Base-by-base conservation (phyloP, 2,329 filamentous ascomycete genomes). In the Aspergillus aculeatinus region DNA sequence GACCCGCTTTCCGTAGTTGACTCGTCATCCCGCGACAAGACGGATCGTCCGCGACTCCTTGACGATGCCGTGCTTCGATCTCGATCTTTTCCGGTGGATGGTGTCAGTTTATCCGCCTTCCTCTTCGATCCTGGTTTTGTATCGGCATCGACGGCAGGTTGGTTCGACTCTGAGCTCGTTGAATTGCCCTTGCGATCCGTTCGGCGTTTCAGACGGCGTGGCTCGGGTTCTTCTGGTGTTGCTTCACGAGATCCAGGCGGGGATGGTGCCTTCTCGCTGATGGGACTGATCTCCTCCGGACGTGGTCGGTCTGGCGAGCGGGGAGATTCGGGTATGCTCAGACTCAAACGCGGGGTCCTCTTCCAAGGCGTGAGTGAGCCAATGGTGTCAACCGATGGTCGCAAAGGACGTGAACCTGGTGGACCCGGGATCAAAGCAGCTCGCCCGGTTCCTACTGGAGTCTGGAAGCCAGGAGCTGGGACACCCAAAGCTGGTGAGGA, bases 351-450 rank as follows among this genome's bases (percentile, higher is more conserved):
- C 23, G 76, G 75, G 39, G 71, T 70, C 55, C 73, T 71, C 63
- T 77, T 80, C 78, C 78, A 80, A 3, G 76, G 79, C 1, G 78
- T 80, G 19, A 71, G 71, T 25, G 77, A 77, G 11, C 72, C 72
- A n/a, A 72, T 69, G 1, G 76, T 79, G 31, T 74, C 70, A 33
- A 79, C 72, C 2, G 74, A 77, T 19, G 73, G 67, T 16, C 70
- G 72, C 4, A 66, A 65, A 14, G 70, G 73, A 19, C 70, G 71
- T 54, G 68, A 68, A 16, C 62, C 65, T 19, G 72, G 68, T 48
- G 67, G 63, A 44, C 67, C 66, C 1, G 69, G 65, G 39, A 50
- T 35, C 16, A 68, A 65, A 2, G 69, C 60, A 11, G 69, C 55
- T 19, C 63, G 68, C 25, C 70, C 66, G 2, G 69, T 62, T 6